phyloP scores from a whole-genome alignment of 352 stramenopile species.

The Phytopythium cucurbitacearum region DNA sequence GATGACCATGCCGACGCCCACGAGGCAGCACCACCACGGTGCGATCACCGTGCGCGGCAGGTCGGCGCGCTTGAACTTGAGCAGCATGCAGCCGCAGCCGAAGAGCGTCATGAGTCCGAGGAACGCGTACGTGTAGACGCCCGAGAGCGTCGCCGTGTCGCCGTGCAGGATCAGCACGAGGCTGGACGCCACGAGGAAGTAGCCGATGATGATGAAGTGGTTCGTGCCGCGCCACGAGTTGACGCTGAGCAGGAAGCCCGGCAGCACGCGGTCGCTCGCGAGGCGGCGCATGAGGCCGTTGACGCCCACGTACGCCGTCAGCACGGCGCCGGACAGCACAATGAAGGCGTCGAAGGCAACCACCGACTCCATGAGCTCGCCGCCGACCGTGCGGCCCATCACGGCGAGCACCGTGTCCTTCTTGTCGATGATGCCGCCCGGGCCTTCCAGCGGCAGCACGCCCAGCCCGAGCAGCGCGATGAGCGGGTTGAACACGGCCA shows the following conservation, averaged over 20 bases:
- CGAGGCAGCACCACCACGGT: conserved; percentile 84
- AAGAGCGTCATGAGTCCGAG: conserved; percentile 94
- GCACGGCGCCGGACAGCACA: conserved; percentile 89
- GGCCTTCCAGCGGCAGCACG: conserved; percentile 79
- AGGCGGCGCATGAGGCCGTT: conserved; percentile 90
- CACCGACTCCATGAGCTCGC: conserved; percentile 65
- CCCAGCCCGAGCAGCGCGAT: conserved; percentile 90
- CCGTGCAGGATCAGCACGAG: conserved; percentile 89
- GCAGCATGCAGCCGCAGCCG: conserved; percentile 89
- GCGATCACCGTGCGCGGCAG: conserved; percentile 85
- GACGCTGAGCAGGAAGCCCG: conserved; percentile 68
- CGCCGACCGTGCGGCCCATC: conserved; percentile 84
- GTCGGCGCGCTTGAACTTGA: conserved; percentile 93
- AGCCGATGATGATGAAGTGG: conserved; percentile 91
- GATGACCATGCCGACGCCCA: conserved; percentile 80
- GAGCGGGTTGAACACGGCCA: conserved; percentile 93
- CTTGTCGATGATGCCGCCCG: conserved; percentile 69
- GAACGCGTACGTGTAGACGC: conserved; percentile 96
- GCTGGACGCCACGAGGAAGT: conserved; percentile 86
- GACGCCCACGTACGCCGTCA: conserved; percentile 93
- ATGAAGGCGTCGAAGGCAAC: conserved; percentile 93
- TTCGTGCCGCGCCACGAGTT: conserved; percentile 87
- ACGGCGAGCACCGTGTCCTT: conserved; percentile 90
- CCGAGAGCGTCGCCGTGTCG: conserved; percentile 89
- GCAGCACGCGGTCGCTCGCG: conserved; percentile 87